Percentiles rank a stretch among this genome's conserved stretches.
These are phyloP conservation scores for Citrus sinensis DNA, from an alignment of 345 rosid species.

Conservation along the genomic window DVS_A1.0 CM039163.1:1948501-1949000, in stretches of 20 bases:
- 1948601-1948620: slow-evolving; percentile 96
- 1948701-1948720: background rate
- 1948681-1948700: background rate
- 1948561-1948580: slow-evolving; percentile 84
- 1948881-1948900: slow-evolving; percentile 85
- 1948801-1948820: slow-evolving; percentile 98
- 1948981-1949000: slow-evolving; percentile 29
- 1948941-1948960: slow-evolving; percentile 46
- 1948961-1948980: slow-evolving; percentile 29
- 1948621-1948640: slow-evolving; percentile 61
- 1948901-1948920: slow-evolving; percentile 59
- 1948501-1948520: slow-evolving; percentile 73
- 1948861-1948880: slow-evolving; percentile 80
- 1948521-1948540: slow-evolving; percentile 80
- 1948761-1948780: slow-evolving; percentile 89
- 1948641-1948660: slow-evolving; percentile 11
- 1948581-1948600: slow-evolving; percentile 78
- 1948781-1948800: slow-evolving; percentile 80
- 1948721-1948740: background rate
- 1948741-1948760: slow-evolving; percentile 58
- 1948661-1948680: background rate
- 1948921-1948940: slow-evolving; percentile 51
- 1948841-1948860: slow-evolving; percentile 92
- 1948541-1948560: slow-evolving; percentile 97
- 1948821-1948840: slow-evolving; percentile 95